Percentiles rank a stretch among this genome's conserved stretches.
These are phyloP conservation scores for Athelia sp. DNA, from an alignment of 1,284 basidiomycete genomes.

Conservation along the genomic window DNA sequence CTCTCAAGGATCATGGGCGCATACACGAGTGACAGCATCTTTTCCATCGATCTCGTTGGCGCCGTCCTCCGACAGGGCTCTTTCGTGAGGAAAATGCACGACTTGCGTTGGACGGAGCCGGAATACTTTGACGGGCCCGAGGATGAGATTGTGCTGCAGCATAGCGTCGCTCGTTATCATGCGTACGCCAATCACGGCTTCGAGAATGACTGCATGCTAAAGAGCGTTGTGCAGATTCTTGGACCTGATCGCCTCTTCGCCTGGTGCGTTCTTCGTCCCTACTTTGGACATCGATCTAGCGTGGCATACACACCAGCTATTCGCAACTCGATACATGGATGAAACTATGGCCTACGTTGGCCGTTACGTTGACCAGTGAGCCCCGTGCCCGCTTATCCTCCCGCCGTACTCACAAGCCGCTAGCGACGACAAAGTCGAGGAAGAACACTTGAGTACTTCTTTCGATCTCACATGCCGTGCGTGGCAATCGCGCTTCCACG, in stretches of 20 bases:
- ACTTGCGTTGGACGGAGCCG: slow-evolving; percentile 47
- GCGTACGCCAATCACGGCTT: no score
- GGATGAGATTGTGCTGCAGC: slow-evolving; percentile 22
- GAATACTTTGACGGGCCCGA: slow-evolving; percentile 29
- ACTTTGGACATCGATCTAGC: slow-evolving; percentile 39
- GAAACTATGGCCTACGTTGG: slow-evolving; percentile 22
- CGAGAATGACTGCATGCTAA: no score
- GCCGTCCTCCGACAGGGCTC: slow-evolving; percentile 23
- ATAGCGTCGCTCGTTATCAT: slow-evolving; percentile 21
- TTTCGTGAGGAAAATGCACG: no score
- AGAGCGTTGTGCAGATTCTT: slow-evolving; percentile 27
- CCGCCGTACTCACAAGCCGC: neutral
- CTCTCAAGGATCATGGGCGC: slow-evolving; percentile 32
- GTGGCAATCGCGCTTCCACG: slow-evolving; percentile 27
- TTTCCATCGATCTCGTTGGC: slow-evolving; percentile 48
- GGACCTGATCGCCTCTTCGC: slow-evolving; percentile 32
- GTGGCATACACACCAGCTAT: slow-evolving; percentile 43
- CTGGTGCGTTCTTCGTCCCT: slow-evolving; percentile 28
- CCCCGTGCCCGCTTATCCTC: neutral
- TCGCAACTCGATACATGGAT: slow-evolving; percentile 19
- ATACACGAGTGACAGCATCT: slow-evolving; percentile 41
- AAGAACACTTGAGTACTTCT: neutral
- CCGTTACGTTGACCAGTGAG: slow-evolving; percentile 28
- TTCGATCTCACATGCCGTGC: slow-evolving; percentile 6
- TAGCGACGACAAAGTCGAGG: slow-evolving; percentile 6